These are phyloP conservation scores for Haplosporangium sp. DNA, from an alignment of 371 early-diverging fungal genomes.

Conservation along the genomic window DNA sequence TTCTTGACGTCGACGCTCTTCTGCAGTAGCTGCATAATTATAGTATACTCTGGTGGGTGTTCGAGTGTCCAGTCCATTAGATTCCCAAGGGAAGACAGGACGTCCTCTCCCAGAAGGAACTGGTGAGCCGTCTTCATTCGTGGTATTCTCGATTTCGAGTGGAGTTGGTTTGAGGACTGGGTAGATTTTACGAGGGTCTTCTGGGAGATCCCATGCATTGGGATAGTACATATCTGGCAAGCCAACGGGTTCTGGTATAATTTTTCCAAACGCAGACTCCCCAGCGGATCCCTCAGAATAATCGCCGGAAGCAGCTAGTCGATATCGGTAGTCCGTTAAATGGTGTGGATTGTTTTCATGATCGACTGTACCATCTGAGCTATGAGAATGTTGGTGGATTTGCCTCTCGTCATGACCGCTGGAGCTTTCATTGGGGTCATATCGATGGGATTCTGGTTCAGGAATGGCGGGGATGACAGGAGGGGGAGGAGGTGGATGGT, in stretches of 20 bases:
- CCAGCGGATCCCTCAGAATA: constrained; percentile 10
- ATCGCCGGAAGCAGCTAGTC: constrained; percentile 33
- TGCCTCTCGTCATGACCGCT: constrained; percentile 22
- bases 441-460: constrained; percentile 27
- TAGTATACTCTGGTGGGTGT: constrained; percentile 43
- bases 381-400: constrained; percentile 13
- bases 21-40: constrained; percentile 33
- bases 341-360: constrained; percentile 47
- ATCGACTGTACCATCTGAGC: constrained; percentile 5
- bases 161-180: constrained; percentile 20
- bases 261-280: constrained; percentile 17
- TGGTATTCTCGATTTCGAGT: constrained; percentile 29
- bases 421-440: constrained; percentile 5
- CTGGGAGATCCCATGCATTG: constrained; percentile 51
- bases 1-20: constrained; percentile 35
- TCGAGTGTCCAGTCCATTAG: constrained; percentile 19
- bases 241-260: constrained; percentile 51
- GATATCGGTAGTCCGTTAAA: constrained; percentile 49
- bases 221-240: constrained; percentile 54
- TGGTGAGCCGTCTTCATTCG: constrained; percentile 25
- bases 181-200: constrained; percentile 41
- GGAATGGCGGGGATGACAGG: constrained; percentile 41
- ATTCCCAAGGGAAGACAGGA: constrained; percentile 52
- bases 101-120: constrained; percentile 44
- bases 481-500: constrained; percentile 39